Evolutionary conservation across 2,329 filamentous ascomycete genomes (phyloP).

Genomic region (Calonectria honghensis): DNA sequence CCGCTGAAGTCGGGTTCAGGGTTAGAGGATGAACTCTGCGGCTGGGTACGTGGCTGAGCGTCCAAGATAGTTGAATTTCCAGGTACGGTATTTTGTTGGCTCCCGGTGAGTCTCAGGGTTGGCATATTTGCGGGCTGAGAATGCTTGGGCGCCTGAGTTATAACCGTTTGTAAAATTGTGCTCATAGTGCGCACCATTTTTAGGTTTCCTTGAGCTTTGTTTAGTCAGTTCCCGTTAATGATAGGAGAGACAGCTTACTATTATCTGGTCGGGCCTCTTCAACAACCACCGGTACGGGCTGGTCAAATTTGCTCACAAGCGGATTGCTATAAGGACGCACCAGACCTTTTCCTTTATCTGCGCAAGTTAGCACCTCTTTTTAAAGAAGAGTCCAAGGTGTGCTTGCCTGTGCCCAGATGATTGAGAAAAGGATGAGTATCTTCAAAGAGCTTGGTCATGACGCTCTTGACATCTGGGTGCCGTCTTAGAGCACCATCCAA

Average conservation of each 20-base stretch:
- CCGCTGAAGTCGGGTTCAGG: not conserved
- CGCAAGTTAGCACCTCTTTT: not conserved
- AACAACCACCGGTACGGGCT: not conserved
- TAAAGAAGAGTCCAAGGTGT: not conserved
- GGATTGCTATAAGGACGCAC: not conserved
- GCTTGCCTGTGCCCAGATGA: not conserved
- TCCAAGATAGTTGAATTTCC: not conserved
- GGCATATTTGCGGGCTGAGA: not conserved
- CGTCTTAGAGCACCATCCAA: constrained; percentile 51
- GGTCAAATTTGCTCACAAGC: not conserved
- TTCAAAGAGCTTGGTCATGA: constrained; percentile 47
- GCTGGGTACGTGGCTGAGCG: not conserved
- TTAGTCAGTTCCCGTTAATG: constrained; percentile 7
- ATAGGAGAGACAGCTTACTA: not conserved
- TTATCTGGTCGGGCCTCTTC: not conserved
- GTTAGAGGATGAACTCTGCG: not conserved
- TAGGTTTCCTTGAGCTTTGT: constrained; percentile 30
- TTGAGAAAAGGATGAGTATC: constrained; percentile 43
- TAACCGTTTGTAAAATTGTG: not conserved
- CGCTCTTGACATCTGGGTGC: constrained; percentile 39
- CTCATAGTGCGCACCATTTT: not conserved
- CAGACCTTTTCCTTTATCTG: constrained; percentile 10
- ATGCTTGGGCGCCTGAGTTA: not conserved
- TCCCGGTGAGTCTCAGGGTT: not conserved
- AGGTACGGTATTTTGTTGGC: not conserved